Conservation (phyloP, 2,329 filamentous ascomycete genomes). For the Ascochyta clinopodiicola region DNA sequence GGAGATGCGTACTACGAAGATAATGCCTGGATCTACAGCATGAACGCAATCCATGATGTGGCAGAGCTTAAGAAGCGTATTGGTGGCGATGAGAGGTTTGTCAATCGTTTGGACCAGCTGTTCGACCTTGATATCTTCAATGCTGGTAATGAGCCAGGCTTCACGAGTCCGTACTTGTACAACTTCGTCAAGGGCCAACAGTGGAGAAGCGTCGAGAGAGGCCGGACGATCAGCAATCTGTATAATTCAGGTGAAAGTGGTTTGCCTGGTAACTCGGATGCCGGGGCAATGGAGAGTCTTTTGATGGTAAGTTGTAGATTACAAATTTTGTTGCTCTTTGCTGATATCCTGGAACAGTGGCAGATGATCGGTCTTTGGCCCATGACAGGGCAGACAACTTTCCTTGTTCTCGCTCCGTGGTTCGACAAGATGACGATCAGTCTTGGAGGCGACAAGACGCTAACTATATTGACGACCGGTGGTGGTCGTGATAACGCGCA, state of each 20-base stretch:
- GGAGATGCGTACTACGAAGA: conserved; percentile 66
- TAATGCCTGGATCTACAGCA: conserved; percentile 69
- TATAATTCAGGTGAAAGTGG: conserved; percentile 63
- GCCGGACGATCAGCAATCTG: conserved; percentile 64
- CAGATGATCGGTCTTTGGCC: conserved; percentile 44
- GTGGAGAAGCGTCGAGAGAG: conserved; percentile 65
- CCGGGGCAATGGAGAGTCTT: conserved; percentile 76
- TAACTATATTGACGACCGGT: conserved; percentile 63
- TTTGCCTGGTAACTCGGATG: conserved; percentile 73
- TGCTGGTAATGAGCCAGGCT: conserved; percentile 71
- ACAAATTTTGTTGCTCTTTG: background rate
- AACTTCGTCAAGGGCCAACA: conserved; percentile 68
- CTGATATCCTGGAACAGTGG: conserved; percentile 30
- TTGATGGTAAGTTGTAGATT: conserved; percentile 42
- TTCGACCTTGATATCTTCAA: conserved; percentile 67
- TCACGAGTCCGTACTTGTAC: conserved; percentile 72
- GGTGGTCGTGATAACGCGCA: conserved; percentile 55
- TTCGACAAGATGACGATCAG: conserved; percentile 62
- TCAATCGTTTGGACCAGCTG: conserved; percentile 65
- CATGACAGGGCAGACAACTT: conserved; percentile 71
- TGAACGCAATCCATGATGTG: conserved; percentile 73
- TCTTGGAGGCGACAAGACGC: conserved; percentile 61
- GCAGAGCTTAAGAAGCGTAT: conserved; percentile 59
- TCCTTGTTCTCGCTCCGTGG: conserved; percentile 62
- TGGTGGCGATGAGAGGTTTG: conserved; percentile 64